Base-by-base conservation (phyloP, 2,329 filamentous ascomycete species). In the Epichloe sylvatica region DNA sequence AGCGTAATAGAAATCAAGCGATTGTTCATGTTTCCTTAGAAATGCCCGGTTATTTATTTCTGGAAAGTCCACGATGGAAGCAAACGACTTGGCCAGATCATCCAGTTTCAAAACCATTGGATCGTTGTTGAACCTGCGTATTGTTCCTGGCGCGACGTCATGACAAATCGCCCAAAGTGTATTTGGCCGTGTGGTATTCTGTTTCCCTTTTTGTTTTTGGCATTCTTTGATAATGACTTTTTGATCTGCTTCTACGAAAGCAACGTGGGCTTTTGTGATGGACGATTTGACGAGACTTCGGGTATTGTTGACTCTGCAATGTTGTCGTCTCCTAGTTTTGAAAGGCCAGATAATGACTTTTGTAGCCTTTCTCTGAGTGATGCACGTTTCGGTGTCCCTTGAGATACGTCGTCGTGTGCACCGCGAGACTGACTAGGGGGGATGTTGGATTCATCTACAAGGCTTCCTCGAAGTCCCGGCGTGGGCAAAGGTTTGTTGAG, bases 311-410 rank as follows among this genome's bases (percentile, higher is more conserved):
- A 36, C n/a, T 49, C 36, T 8, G 23, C 23, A 35, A 23, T 46
- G 37, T 41, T 44, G 21, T 41, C 39, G 11, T 39, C 38, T 13
- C 38, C 34, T 9, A 43, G 17, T 13, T 49, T 49, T 9, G 50
- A 52, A 17, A 49, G 39, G 9, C 44, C 43, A 19, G 48, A 50
- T n/a, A 50, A 38, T 7, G 51, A 52, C 15, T 52, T 35, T 19
- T 45, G 42, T 23, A 52, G 13, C 21, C 45, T 52, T 43, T 40
- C 34, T 47, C 37, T 49, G 6, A 52, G 17, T 5, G 44, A 47
- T 35, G 30, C 34, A 12, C 44, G 47, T 17, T 23, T 35, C 5
- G 44, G 30, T 36, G 33, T 47, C 25, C 15, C 34, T 40, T 34
- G 41, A 19, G n/a, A n/a, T 23, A 5, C 13, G 15, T 41, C 40